These are phyloP conservation scores for Kodamaea fungicola DNA, from an alignment of 1,139 yeast species.

Conservation along the genomic window DNA sequence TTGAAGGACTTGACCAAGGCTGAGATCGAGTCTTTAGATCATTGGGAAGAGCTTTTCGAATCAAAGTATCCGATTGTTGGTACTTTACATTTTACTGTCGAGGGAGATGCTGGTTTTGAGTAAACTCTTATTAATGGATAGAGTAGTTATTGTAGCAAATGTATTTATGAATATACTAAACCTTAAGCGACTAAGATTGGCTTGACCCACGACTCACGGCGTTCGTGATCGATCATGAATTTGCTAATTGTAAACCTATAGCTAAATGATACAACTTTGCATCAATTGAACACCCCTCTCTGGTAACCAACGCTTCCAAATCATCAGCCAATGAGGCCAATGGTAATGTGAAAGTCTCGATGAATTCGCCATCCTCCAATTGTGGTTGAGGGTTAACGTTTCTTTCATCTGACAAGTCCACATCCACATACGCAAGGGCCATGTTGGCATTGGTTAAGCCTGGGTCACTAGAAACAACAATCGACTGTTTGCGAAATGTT, in stretches of 20 bases:
- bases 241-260: constrained; percentile 49
- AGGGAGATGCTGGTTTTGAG: constrained; percentile 1
- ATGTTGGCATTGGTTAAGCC: constrained; percentile 91
- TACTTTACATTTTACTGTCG: constrained; percentile 30
- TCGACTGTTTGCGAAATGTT: constrained; percentile 45
- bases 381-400: constrained; percentile 69
- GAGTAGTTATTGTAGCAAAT: no score
- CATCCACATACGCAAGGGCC: constrained; percentile 72
- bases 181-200: no score
- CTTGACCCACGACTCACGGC: no score
- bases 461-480: constrained; percentile 74
- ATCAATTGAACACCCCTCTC: constrained; percentile 74
- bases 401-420: constrained; percentile 63
- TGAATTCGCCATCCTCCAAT: constrained; percentile 85
- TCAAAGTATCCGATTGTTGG: constrained; percentile 77
- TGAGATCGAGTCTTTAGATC: constrained; percentile 69
- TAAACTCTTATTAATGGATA: neutral
- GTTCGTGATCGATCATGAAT: no score
- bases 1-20: constrained; percentile 56
- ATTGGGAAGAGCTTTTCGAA: constrained; percentile 83
- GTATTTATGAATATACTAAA: no score
- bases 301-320: constrained; percentile 44
- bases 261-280: constrained; percentile 87
- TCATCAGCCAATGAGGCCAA: constrained; percentile 53
- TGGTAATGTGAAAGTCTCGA: constrained; percentile 75